Base-by-base conservation (phyloP, 2,329 filamentous ascomycete genomes). In the Decorospora gaudefroyi region DNA sequence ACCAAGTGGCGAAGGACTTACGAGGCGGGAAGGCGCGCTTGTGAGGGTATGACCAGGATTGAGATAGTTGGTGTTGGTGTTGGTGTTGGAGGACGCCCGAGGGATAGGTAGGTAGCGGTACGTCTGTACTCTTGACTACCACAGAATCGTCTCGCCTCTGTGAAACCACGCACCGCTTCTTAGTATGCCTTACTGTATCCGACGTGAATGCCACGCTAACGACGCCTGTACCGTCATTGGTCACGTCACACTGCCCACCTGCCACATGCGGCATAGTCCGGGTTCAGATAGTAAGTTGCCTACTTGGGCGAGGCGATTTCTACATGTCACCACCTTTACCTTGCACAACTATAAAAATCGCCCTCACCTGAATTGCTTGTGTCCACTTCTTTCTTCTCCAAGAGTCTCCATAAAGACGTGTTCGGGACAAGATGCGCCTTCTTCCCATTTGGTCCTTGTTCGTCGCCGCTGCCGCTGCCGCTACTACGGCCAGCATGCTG, bases 1-100 rank as follows among this genome's bases (percentile, higher is more conserved):
- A 51, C 1, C 51, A 61, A 2, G 46, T 64, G 15, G 47, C 44
- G 10, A 51, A 36, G 17, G 33, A 42, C 2, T 30, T 65, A 30
- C 42, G 50, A 15, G 36, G 41, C 23, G 41, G 29, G 22, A 26
- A 34, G 13, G 44, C 49, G 18, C 50, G 39, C 13, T 39, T 58
- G 23, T 57, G 58, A 35, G 25, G 6, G 29, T 11, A 10, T 30
- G 2, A 13, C 6, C 11, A 35, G 21, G 18, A 22, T 22, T n/a
- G 6, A 15, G 8, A 8, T 22, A n/a, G 33, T 22, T 21, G 19
- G n/a, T 33, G 18, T 13, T 27, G 11, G n/a, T n/a, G n/a, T n/a
- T n/a, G n/a, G n/a, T n/a, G n/a, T n/a, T n/a, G n/a, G n/a, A n/a
- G n/a, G n/a, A n/a, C n/a, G n/a, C n/a, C n/a, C n/a, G n/a, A n/a